Conservation (phyloP, 2,329 filamentous ascomycete species). For the Fusarium dlaminii region DNA sequence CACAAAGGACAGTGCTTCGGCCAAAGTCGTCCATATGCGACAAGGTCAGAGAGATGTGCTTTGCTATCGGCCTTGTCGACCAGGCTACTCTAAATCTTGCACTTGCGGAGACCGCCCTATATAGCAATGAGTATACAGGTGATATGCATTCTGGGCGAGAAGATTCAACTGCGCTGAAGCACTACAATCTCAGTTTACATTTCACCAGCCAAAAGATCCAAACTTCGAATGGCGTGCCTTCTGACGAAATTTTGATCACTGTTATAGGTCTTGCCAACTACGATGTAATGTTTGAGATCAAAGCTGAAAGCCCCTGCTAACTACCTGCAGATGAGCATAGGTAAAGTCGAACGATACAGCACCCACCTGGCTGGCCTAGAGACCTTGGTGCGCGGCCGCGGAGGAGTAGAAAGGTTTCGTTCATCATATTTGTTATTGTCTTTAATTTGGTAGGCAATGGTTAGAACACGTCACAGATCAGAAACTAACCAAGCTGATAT, state of each 20-base stretch:
- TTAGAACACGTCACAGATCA: no score
- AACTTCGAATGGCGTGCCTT: neutral
- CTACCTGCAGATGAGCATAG: neutral
- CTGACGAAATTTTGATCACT: neutral
- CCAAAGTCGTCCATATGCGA: slow-evolving; percentile 4
- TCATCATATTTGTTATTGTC: neutral
- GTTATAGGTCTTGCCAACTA: slow-evolving; percentile 2
- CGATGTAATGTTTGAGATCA: neutral
- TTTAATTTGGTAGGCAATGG: neutral
- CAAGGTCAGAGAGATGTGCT: neutral
- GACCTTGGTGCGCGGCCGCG: neutral
- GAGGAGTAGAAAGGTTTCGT: neutral
- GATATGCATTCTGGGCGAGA: neutral
- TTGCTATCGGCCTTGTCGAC: neutral
- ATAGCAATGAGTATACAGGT: neutral
- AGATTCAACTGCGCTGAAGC: neutral
- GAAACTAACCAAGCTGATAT: neutral
- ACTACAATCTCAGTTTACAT: neutral
- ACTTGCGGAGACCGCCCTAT: neutral
- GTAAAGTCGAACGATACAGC: neutral
- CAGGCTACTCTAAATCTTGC: neutral
- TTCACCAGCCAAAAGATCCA: neutral
- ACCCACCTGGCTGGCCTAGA: neutral
- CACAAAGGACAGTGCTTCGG: neutral
- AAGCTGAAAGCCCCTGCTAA: neutral